phyloP scores from a whole-genome alignment of 192 early-diverging fungal species.

The Gorgonomyces haynaldii region DNA sequence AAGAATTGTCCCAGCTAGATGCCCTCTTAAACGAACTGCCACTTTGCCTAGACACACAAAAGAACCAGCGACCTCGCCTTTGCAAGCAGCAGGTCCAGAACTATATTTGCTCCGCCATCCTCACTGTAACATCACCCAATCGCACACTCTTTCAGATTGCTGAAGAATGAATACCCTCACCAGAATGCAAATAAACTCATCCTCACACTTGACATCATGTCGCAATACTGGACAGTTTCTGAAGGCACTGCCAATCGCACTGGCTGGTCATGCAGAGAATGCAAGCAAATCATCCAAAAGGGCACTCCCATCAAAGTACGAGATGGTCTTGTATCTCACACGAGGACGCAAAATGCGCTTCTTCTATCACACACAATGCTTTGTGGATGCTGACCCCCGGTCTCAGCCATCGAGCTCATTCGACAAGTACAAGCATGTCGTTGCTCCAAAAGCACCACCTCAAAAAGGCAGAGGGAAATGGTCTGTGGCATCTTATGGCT shows the following conservation, averaged over 20 bases:
- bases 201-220: no score
- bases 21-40: no score
- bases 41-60: no score
- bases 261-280: conserved; percentile 27
- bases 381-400: conserved; percentile 27
- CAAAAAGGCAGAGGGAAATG: conserved; percentile 34
- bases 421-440: conserved; percentile 8
- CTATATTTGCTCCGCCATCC: no score
- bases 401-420: conserved; percentile 21
- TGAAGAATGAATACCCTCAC: no score
- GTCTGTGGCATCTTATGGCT: conserved; percentile 27
- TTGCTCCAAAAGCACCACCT: conserved; percentile 16
- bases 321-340: no score
- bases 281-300: conserved; percentile 16
- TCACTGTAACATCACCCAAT: no score
- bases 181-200: no score
- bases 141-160: no score
- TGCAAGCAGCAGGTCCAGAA: no score
- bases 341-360: conserved; percentile 39
- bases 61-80: no score
- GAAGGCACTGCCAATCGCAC: conserved; percentile 16
- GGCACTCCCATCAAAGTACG: conserved; percentile 16
- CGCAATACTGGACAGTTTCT: conserved; percentile 25
- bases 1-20: no score
- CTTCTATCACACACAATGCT: conserved; percentile 31